Percentiles rank a stretch among this genome's conserved stretches.
These are phyloP conservation scores for Eimeria falciformis DNA, from an alignment of 169 alveolate genomes.

Conservation along the genomic window DNA sequence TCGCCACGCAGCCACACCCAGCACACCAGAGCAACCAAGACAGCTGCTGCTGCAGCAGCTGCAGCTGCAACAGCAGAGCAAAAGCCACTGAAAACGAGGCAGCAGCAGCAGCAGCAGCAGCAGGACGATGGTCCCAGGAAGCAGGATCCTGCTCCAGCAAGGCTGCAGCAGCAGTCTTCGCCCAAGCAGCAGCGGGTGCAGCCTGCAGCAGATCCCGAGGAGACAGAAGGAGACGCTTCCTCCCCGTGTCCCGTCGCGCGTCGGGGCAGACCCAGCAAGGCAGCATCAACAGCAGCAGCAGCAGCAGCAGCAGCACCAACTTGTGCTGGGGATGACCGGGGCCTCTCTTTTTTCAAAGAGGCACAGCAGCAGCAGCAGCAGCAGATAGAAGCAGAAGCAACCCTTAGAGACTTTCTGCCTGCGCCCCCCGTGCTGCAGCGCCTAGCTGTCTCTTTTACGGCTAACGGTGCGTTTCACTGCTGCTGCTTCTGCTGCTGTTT, in stretches of 20 bases:
- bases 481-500: constrained; percentile 20
- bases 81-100: neutral
- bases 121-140: too few species aligned
- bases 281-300: constrained; percentile 32
- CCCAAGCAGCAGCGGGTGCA: neutral
- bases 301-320: constrained; percentile 33
- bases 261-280: neutral
- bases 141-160: too few species aligned
- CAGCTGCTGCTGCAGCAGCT: constrained; percentile 10
- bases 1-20: neutral
- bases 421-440: neutral
- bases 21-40: neutral
- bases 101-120: constrained; percentile 12
- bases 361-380: neutral
- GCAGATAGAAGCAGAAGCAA: constrained; percentile 25
- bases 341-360: neutral
- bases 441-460: neutral
- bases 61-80: neutral
- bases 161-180: neutral
- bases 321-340: neutral
- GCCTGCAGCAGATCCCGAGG: neutral
- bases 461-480: constrained; percentile 16
- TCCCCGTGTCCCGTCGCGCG: neutral
- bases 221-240: constrained; percentile 13
- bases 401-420: neutral